A percentile compares a stretch with the other conserved stretches of the same genome.
Evolutionary conservation across 1,284 basidiomycete species (phyloP).

Genomic region (Peniophora sp.): DNA sequence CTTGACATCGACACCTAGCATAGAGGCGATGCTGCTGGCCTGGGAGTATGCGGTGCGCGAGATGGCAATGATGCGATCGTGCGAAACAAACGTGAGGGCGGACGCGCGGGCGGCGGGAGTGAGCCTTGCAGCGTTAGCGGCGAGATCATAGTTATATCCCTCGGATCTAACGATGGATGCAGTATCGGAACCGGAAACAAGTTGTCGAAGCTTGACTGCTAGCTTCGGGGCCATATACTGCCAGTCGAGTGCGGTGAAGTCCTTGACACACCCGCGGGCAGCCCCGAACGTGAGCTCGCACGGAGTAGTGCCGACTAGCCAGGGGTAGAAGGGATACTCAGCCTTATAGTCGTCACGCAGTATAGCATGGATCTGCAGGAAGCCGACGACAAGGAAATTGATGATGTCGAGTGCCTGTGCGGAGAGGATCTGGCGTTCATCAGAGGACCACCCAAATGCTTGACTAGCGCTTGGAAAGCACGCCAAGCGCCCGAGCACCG

Average conservation of each 20-base stretch:
- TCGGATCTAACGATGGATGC: conserved; percentile 7
- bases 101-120: no score
- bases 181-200: not conserved
- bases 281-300: not conserved
- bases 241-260: not conserved
- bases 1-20: no score
- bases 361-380: not conserved
- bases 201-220: not conserved
- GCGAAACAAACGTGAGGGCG: no score
- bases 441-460: no score
- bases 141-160: conserved; percentile 14
- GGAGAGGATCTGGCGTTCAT: not conserved
- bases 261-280: not conserved
- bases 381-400: not conserved
- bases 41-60: no score
- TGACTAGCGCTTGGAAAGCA: no score
- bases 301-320: not conserved
- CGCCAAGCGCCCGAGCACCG: no score
- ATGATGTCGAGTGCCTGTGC: not conserved
- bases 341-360: not conserved
- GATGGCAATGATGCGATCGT: no score
- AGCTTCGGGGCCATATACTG: not conserved
- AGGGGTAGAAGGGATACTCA: not conserved
- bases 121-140: conserved; percentile 1
- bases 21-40: no score